Percentiles rank a stretch among this genome's conserved stretches.
Conservation (phyloP, 306 rosid genomes). For the Clitoria ternatea region DNA sequence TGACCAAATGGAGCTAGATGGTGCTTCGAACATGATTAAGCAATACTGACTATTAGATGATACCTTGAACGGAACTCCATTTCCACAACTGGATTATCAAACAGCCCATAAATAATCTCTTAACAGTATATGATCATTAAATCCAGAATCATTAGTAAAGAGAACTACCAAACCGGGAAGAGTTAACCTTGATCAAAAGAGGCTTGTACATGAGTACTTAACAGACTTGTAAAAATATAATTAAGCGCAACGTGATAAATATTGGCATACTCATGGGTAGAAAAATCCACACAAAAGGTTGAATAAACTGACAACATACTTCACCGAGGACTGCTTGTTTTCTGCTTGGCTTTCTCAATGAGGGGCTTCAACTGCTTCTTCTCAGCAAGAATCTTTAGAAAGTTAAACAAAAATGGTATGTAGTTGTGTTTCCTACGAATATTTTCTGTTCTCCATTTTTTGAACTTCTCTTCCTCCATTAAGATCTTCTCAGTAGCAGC, state of each 20-base stretch:
- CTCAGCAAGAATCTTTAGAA: slow-evolving; percentile 92
- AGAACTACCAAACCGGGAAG: slow-evolving; percentile 6
- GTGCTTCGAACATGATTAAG: no score
- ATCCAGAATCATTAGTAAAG: slow-evolving; percentile 24
- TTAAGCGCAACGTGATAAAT: slow-evolving; percentile 28
- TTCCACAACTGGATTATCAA: no score
- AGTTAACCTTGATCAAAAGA: slow-evolving; percentile 16
- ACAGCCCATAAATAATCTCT: no score
- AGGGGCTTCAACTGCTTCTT: slow-evolving; percentile 99
- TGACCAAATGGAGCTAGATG: no score
- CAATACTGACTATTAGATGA: no score
- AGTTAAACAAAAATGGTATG: slow-evolving; percentile 94
- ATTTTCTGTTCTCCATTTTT: slow-evolving; percentile 94
- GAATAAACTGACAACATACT: slow-evolving; percentile 17
- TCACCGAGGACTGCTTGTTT: slow-evolving; percentile 63
- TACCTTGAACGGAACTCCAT: no score
- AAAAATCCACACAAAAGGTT: slow-evolving; percentile 18
- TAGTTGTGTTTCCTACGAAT: slow-evolving; percentile 93
- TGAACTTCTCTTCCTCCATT: slow-evolving; percentile 92
- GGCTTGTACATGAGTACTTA: slow-evolving; percentile 20
- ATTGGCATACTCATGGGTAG: background rate
- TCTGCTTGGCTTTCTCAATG: slow-evolving; percentile 95
- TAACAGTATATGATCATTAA: background rate
- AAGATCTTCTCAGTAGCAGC: slow-evolving; percentile 78
- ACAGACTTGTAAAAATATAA: slow-evolving; percentile 9